These are phyloP conservation scores for Starmerella floris DNA, from an alignment of 805 yeast genomes.

Conservation along the genomic window DNA sequence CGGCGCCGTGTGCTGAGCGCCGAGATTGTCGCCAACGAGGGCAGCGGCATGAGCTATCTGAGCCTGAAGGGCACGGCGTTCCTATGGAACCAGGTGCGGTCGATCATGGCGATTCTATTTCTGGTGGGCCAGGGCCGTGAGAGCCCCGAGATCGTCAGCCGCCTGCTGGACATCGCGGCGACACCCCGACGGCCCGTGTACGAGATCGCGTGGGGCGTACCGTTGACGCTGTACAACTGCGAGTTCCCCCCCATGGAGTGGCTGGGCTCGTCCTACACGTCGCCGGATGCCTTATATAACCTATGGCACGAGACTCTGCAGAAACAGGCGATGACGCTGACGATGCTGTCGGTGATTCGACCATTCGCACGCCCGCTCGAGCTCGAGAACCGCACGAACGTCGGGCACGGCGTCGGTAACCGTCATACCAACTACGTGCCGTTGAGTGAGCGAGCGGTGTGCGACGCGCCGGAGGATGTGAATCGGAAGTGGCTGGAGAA, in stretches of 20 bases:
- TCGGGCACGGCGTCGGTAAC: conserved; percentile 71
- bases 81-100: conserved; percentile 94
- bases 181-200: conserved; percentile 62
- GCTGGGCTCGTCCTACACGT: conserved; percentile 27
- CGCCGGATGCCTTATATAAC: conserved; percentile 26
- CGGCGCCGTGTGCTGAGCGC: conserved; percentile 48
- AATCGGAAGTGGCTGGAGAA: conserved; percentile 45
- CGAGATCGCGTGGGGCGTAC: conserved; percentile 82
- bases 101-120: conserved; percentile 78
- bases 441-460: conserved; percentile 40
- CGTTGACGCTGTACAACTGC: conserved; percentile 78
- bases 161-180: conserved; percentile 43
- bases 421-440: conserved; percentile 42
- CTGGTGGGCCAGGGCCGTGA: conserved; percentile 72
- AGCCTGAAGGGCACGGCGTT: conserved; percentile 82
- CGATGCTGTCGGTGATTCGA: conserved; percentile 33
- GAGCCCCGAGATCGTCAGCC: conserved; percentile 40
- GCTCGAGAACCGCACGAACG: conserved; percentile 26
- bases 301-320: conserved; percentile 44
- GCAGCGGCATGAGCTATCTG: conserved; percentile 40
- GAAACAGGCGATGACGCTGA: conserved; percentile 40
- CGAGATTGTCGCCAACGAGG: conserved; percentile 30
- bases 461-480: conserved; percentile 54
- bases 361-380: conserved; percentile 10
- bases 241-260: conserved; percentile 60